Conservation (phyloP, 805 yeast genomes). For the Ogataea allantospora region DNA sequence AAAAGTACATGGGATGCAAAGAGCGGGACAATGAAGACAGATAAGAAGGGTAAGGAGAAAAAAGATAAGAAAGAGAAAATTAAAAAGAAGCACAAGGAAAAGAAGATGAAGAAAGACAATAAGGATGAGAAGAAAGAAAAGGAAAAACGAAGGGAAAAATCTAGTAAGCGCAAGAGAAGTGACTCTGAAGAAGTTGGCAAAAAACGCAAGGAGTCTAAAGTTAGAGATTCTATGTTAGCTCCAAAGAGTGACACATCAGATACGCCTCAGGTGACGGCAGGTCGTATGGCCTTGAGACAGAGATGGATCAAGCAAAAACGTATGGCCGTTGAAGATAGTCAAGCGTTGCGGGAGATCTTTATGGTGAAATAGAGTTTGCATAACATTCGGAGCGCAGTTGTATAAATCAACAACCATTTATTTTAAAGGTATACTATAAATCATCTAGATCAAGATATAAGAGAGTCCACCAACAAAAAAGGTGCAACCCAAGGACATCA, state of each 20-base stretch:
- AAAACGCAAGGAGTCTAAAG: slow-evolving; percentile 29
- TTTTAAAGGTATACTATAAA: slow-evolving; percentile 3
- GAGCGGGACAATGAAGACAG: slow-evolving; percentile 35
- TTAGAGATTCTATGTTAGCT: slow-evolving; percentile 42
- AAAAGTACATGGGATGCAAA: slow-evolving; percentile 80
- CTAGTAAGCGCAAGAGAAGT: slow-evolving; percentile 15
- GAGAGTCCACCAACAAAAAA: slow-evolving; percentile 47
- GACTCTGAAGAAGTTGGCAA: slow-evolving; percentile 11
- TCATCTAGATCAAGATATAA: slow-evolving; percentile 29
- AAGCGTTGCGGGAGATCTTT: slow-evolving; percentile 87
- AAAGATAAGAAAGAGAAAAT: slow-evolving; percentile 26
- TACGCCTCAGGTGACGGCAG: slow-evolving; percentile 37
- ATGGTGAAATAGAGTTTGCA: slow-evolving; percentile 52
- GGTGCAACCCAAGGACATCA: slow-evolving; percentile 34
- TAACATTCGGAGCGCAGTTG: slow-evolving; percentile 8
- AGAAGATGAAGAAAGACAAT: slow-evolving; percentile 30
- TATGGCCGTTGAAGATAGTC: slow-evolving; percentile 86
- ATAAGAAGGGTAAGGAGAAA: slow-evolving; percentile 28
- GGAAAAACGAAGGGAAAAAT: slow-evolving; percentile 13
- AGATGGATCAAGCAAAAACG: slow-evolving; percentile 87
- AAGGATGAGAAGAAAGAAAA: slow-evolving; percentile 26
- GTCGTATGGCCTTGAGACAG: slow-evolving; percentile 75
- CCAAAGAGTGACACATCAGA: slow-evolving; percentile 31
- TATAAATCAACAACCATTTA: slow-evolving; percentile 3
- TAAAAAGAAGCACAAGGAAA: slow-evolving; percentile 30